Evolutionary conservation across 1,284 basidiomycete species (phyloP), one percentile per base, ranked within the genome.

Genomic region (Agroathelia rolfsii): DNA sequence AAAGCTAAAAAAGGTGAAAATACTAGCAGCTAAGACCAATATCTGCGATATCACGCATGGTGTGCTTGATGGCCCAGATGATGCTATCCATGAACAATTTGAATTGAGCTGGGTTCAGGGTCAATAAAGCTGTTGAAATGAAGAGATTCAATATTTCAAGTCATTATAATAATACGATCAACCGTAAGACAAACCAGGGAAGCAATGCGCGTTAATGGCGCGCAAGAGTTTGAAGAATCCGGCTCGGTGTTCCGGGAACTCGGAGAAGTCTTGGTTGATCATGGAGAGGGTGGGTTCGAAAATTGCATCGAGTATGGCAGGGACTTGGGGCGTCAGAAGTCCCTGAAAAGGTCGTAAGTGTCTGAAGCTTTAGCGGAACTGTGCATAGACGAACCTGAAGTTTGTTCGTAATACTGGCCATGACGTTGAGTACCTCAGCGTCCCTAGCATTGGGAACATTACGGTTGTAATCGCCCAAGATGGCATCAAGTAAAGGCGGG

Each of bases 61-160:
- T 96, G 64, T 99, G 95, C 62, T 98, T 99, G 69, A 98, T 95
- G 9, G 92, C 94, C 95, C 95, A 99, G 34, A 96, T 86, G 44
- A 97, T 86, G 44, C 90, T 93, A 58, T 98, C 95, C 77, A 97
- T 96, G 57, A 95, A 86, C 40, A 98, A 64, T 64, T 96, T 97
- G 73, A 98, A 98, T 61, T 95, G 87, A 32, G 72, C 58, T n/a
- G 90, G 84, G 10, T 88, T 85, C 36, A 97, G 72, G 24, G 76
- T 77, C 39, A 97, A 71, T 24, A 98, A 64, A 5, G 90, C 89
- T 88, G 41, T n/a, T 30, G 10, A 33, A 36, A 33, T 20, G 15
- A 22, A 14, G 14, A 21, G 5, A 23, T 11, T 48, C 23, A 37
- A 33, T 11, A 21, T 11, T 30, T 30, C 13, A 27, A 33, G 12